Percentiles rank a stretch among this genome's conserved stretches.
phyloP scores from a whole-genome alignment of 495 filamentous ascomycete species.

The Clavariopsis aquatica region DNA sequence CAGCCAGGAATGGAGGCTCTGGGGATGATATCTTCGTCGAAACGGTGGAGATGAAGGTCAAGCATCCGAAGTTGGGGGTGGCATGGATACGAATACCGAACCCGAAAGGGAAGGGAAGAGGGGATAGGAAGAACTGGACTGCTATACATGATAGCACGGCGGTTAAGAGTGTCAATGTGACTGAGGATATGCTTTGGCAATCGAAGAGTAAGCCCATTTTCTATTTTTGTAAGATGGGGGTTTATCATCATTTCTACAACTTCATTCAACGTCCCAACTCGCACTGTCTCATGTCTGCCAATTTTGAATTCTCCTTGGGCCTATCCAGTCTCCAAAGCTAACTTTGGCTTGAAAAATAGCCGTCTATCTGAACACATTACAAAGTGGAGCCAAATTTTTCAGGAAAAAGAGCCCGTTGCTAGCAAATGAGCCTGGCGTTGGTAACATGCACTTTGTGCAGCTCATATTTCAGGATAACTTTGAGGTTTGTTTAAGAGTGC shows the following conservation, averaged over 20 bases:
- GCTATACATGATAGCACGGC: background rate
- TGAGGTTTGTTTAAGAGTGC: constrained; percentile 40
- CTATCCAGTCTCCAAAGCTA: background rate
- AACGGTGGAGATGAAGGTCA: constrained; percentile 44
- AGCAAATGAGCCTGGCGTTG: constrained; percentile 62
- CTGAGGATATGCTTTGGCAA: constrained; percentile 77
- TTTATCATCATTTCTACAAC: too few relatives aligned
- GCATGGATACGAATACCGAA: constrained; percentile 12
- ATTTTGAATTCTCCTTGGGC: background rate
- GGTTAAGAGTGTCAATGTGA: constrained; percentile 36
- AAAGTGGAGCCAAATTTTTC: background rate
- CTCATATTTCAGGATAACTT: constrained; percentile 88
- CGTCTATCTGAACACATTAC: background rate
- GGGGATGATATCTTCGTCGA: constrained; percentile 73
- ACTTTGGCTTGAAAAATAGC: background rate
- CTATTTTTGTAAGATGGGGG: too few relatives aligned
- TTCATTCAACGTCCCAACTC: too few relatives aligned
- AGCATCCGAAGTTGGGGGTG: constrained; percentile 17
- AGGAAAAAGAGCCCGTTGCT: background rate
- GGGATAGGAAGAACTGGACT: background rate
- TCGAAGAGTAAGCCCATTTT: constrained; percentile 68
- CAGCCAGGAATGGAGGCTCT: constrained; percentile 33
- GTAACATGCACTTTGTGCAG: constrained; percentile 87
- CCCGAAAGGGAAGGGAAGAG: background rate
- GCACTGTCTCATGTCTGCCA: too few relatives aligned